A percentile compares a stretch with the other conserved stretches of the same genome.
phyloP scores from a whole-genome alignment of 768 basidiomycete species.

The Trametes punicea region DNA sequence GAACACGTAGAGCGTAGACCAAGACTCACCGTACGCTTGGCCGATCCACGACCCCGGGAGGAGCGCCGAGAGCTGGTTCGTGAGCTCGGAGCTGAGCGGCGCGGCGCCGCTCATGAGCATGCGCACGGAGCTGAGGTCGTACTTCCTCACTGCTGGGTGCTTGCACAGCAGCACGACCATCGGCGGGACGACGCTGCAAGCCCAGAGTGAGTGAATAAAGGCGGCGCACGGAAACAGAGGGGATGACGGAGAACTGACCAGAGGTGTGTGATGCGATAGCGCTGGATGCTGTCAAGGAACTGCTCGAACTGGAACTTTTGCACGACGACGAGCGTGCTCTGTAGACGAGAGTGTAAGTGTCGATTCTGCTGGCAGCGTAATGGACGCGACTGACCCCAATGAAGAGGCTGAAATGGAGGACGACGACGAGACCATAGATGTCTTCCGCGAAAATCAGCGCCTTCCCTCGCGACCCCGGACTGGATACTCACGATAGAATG shows the following conservation, averaged over 20 bases:
- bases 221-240: background rate
- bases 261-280: constrained; percentile 33
- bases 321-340: constrained; percentile 33
- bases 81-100: constrained; percentile 52
- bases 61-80: constrained; percentile 39
- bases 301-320: constrained; percentile 33
- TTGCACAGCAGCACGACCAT: constrained; percentile 37
- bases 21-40: constrained; percentile 54
- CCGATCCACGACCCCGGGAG: constrained; percentile 53
- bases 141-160: constrained; percentile 40
- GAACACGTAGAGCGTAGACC: background rate
- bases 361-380: background rate
- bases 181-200: constrained; percentile 32
- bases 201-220: background rate
- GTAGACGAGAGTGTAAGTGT: background rate
- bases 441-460: constrained; percentile 37
- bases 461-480: background rate
- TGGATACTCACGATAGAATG: constrained; percentile 30
- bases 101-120: constrained; percentile 50
- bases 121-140: constrained; percentile 39
- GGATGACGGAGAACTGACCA: constrained; percentile 18
- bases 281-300: constrained; percentile 35
- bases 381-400: constrained; percentile 24
- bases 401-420: constrained; percentile 29
- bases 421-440: constrained; percentile 38